Percentiles rank a stretch among this genome's conserved stretches.
These are phyloP conservation scores for Fraxinus quadrangulata DNA, from an alignment of 257 asterid species.

Conservation along the genomic window DNA sequence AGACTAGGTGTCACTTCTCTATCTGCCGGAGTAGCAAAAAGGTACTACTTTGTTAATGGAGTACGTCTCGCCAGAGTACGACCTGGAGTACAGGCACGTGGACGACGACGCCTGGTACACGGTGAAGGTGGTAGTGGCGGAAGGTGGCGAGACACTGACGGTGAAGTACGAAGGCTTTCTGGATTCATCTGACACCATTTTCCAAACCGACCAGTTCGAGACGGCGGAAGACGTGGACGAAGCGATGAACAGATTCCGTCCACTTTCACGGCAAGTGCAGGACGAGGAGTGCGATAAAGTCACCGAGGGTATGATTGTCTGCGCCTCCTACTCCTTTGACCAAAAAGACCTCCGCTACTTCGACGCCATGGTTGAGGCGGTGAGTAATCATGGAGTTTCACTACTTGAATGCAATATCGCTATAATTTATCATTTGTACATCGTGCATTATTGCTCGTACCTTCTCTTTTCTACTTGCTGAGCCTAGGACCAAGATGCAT, in stretches of 20 bases:
- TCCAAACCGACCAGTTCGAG: background rate
- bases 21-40: background rate
- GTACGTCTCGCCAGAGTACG: background rate
- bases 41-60: background rate
- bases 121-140: background rate
- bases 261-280: background rate
- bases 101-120: background rate
- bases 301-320: background rate
- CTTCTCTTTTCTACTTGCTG: background rate
- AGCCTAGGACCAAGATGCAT: background rate
- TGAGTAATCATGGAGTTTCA: background rate
- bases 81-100: background rate
- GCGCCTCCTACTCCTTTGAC: background rate
- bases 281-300: background rate
- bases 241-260: background rate
- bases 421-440: background rate
- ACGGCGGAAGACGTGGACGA: background rate
- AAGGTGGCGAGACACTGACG: background rate
- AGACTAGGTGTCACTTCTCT: background rate
- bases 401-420: background rate
- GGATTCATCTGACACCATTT: background rate
- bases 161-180: background rate
- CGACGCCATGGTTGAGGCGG: background rate
- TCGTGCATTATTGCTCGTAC: background rate
- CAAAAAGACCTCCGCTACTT: background rate